Evolutionary conservation across 306 rosid species (phyloP), one percentile per base, ranked within the genome.

Genomic region (Gynostemma pentaphyllum): DNA sequence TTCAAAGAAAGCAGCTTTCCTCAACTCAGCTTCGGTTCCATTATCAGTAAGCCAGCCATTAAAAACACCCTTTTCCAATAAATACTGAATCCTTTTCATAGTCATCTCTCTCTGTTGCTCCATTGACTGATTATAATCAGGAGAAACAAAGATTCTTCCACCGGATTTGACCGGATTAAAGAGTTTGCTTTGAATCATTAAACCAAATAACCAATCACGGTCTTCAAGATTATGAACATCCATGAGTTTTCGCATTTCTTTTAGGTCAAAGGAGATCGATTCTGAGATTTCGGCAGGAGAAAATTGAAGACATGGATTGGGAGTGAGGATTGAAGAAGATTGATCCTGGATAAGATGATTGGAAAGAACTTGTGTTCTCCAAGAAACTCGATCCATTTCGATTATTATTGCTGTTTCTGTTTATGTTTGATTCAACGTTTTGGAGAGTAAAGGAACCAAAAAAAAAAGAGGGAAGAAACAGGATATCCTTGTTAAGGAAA

Each of bases 101-200:
- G 96, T 91, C 77, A 76, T 70, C 68, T 85, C 88, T 15, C 95
- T 68, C 70, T 85, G 97, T 63, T 82, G 97, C 70, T 91, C 86
- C 95, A 85, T 91, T 4, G 87, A 63, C 32, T 83, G 92, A 76
- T 91, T 91, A 61, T 70, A 90, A 75, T 91, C 92, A 4, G 91
- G 86, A 34, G 74, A 75, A 3, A 91, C 81, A 26, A 87, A 91
- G 5, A 85, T 79, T 7, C 84, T 68, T 0, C 85, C 89, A 0
- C 73, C 88, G 42, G 53, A 72, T n/a, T 54, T 55, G 2, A 62
- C 40, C 0, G 86, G 96, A 68, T 82, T 82, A 70, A 91, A 91
- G 30, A 85, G 85, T 1, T 62, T 62, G 86, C 88, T 88, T 77
- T 83, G 96, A 1, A 50, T 40, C 10, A 91, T 79, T 4, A 88